phyloP scores from a whole-genome alignment of 129 eudicot species.

The Centaurea solstitialis region DNA sequence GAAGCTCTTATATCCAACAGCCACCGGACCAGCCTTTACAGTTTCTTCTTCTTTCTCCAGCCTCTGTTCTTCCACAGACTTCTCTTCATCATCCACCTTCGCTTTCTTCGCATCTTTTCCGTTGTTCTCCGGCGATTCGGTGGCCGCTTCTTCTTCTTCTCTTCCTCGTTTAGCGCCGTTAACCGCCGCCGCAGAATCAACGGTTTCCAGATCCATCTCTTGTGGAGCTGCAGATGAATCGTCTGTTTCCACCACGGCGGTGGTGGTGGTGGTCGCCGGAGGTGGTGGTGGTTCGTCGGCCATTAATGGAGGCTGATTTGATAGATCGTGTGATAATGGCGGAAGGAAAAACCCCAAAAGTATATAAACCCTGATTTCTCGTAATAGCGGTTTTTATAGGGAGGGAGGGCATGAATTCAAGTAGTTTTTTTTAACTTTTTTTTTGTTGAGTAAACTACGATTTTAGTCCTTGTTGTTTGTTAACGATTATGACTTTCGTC shows the following conservation, averaged over 20 bases:
- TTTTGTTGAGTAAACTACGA: not conserved
- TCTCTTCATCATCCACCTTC: constrained; percentile 39
- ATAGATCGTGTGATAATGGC: not conserved
- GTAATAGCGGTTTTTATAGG: not conserved
- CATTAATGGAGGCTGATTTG: constrained; percentile 26
- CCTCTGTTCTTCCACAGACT: constrained; percentile 52
- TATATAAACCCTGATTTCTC: constrained; percentile 27
- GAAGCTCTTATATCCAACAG: constrained; percentile 63
- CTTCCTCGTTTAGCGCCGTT: constrained; percentile 57
- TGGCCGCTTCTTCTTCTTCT: constrained; percentile 48
- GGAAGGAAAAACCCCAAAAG: constrained; percentile 34
- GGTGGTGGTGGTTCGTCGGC: constrained; percentile 34
- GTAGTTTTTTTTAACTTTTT: not conserved
- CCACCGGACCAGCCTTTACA: constrained; percentile 34
- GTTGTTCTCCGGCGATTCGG: constrained; percentile 38
- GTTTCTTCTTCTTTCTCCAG: constrained; percentile 26
- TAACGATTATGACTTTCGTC: not conserved
- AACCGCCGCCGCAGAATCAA: constrained; percentile 7
- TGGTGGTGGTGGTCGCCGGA: constrained; percentile 33
- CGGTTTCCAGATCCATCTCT: constrained; percentile 54
- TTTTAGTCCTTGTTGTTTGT: not conserved
- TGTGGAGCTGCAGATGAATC: constrained; percentile 9
- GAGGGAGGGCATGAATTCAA: not conserved
- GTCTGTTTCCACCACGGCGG: constrained; percentile 19
- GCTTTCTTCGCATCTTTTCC: constrained; percentile 40